Evolutionary conservation across 2,329 filamentous ascomycete genomes (phyloP).

Genomic region (Colletotrichum musae): DNA sequence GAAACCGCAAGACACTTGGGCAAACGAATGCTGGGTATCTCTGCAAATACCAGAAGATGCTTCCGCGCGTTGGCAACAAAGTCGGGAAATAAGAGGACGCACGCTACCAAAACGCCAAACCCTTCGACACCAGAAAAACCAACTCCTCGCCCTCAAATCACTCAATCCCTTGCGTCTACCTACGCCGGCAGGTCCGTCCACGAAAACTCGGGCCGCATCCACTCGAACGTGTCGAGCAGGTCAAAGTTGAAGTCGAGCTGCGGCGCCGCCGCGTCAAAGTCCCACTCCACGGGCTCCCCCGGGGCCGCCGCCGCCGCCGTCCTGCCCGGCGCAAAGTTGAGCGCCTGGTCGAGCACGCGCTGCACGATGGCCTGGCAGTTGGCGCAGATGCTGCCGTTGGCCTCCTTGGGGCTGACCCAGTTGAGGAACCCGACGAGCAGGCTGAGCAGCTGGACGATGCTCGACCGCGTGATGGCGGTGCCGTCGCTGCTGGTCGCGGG

Average conservation of each 20-base stretch:
- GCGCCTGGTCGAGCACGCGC: slow-evolving; percentile 63
- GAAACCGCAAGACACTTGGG: too few relatives aligned
- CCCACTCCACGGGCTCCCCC: slow-evolving; percentile 50
- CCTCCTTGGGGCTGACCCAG: slow-evolving; percentile 63
- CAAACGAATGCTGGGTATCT: too few relatives aligned
- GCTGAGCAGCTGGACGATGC: slow-evolving; percentile 66
- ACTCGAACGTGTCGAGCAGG: slow-evolving; percentile 64
- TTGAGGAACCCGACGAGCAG: slow-evolving; percentile 65
- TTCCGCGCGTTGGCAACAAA: too few relatives aligned
- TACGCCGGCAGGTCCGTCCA: slow-evolving; percentile 16
- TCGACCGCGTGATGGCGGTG: slow-evolving; percentile 58
- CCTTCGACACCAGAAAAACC: neutral
- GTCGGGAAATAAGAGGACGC: too few relatives aligned
- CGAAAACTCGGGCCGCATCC: slow-evolving; percentile 51
- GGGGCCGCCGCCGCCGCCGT: slow-evolving; percentile 20
- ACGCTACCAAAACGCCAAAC: neutral
- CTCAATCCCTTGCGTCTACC: neutral
- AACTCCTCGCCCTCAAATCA: neutral
- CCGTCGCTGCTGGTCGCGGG: slow-evolving; percentile 46
- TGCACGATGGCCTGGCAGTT: slow-evolving; percentile 64
- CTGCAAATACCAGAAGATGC: too few relatives aligned
- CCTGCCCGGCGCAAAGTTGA: slow-evolving; percentile 54
- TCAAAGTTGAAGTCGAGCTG: slow-evolving; percentile 61
- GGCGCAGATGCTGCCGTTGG: slow-evolving; percentile 62
- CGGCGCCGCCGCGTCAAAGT: slow-evolving; percentile 43